Percentiles rank a stretch among this genome's conserved stretches.
These are phyloP conservation scores for Cornus controversa DNA, from an alignment of 148 eudicot species.

Conservation along the genomic window DNA sequence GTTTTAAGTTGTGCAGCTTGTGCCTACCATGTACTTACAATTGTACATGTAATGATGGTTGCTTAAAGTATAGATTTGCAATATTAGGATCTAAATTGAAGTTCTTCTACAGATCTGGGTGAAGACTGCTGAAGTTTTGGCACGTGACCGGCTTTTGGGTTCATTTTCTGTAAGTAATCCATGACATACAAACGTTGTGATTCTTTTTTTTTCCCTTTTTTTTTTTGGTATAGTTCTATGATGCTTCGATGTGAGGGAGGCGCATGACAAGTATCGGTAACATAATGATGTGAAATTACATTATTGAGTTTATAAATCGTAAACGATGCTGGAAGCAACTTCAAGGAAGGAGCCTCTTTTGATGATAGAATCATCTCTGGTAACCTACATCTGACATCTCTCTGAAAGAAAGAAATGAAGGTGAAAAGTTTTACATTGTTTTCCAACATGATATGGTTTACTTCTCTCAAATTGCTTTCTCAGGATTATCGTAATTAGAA, in stretches of 20 bases:
- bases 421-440: background rate
- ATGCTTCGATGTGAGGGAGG: background rate
- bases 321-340: background rate
- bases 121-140: conserved; percentile 90
- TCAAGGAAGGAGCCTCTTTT: background rate
- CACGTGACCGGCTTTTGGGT: conserved; percentile 93
- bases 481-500: background rate
- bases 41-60: no score
- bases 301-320: no score
- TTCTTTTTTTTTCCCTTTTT: no score
- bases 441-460: background rate
- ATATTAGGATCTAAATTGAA: conserved; percentile 8
- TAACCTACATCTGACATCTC: no score
- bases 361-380: no score
- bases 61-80: background rate
- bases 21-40: background rate
- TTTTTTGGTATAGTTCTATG: background rate
- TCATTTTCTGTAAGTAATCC: conserved; percentile 65
- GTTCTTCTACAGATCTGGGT: conserved; percentile 75
- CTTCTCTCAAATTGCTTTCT: background rate
- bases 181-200: background rate
- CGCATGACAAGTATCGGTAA: background rate
- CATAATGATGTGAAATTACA: background rate
- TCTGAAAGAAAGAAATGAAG: background rate
- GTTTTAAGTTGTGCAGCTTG: background rate